Percentiles rank a stretch among this genome's conserved stretches.
phyloP scores from a whole-genome alignment of 2,329 filamentous ascomycete genomes.

The Ceratocystis colombiana region DNA sequence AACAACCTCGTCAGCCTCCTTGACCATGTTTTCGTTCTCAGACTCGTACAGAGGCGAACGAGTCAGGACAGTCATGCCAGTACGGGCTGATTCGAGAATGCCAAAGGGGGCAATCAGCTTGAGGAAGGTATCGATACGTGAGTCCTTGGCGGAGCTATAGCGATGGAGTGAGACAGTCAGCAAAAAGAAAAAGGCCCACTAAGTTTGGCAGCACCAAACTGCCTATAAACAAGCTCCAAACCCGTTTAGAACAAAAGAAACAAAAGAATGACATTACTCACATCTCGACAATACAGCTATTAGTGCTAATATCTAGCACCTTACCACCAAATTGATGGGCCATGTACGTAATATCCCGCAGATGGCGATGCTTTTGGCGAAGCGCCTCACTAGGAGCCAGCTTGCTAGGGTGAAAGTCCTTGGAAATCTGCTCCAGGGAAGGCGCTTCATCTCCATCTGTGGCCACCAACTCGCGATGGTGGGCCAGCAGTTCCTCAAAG shows the following conservation, averaged over 20 bases:
- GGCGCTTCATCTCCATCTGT: conserved; percentile 35
- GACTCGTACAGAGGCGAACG: conserved; percentile 73
- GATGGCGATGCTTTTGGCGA: conserved; percentile 92
- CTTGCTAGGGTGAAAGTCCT: conserved; percentile 83
- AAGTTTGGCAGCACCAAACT: neutral
- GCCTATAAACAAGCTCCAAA: neutral
- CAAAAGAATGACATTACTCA: conserved; percentile 41
- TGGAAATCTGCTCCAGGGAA: conserved; percentile 40
- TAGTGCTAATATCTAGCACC: conserved; percentile 93
- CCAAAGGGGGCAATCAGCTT: conserved; percentile 91
- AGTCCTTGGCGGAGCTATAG: conserved; percentile 74
- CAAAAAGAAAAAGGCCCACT: neutral
- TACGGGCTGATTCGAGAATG: conserved; percentile 89
- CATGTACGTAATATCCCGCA: conserved; percentile 92
- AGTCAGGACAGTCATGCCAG: conserved; percentile 92
- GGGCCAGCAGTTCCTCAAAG: conserved; percentile 90
- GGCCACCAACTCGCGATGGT: conserved; percentile 78
- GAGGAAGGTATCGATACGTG: conserved; percentile 92
- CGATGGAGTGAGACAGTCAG: conserved; percentile 28
- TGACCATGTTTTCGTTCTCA: conserved; percentile 59
- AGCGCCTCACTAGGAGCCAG: conserved; percentile 79
- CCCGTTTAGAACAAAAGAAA: neutral
- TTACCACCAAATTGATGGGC: conserved; percentile 97
- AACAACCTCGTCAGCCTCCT: conserved; percentile 89
- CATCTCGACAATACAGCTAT: conserved; percentile 97